Evolutionary conservation across 441 rosid species (phyloP).

Genomic region (Euphorbia celastroides): DNA sequence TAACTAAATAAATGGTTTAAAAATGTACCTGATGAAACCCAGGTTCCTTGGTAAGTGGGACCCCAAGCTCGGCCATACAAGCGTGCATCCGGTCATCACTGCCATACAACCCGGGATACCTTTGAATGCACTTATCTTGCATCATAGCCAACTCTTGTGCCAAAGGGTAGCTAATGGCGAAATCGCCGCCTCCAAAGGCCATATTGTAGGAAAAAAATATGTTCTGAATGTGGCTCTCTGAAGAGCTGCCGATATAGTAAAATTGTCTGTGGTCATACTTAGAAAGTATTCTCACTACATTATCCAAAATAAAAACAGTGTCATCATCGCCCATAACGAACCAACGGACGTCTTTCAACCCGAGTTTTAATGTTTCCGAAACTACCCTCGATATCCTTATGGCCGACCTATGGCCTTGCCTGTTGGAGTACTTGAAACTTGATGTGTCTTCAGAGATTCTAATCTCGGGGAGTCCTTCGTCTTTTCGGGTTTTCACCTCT

Average conservation of each 20-base stretch:
- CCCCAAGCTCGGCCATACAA: constrained; percentile 82
- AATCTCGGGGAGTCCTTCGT: constrained; percentile 56
- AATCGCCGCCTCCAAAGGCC: constrained; percentile 95
- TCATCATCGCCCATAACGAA: constrained; percentile 98
- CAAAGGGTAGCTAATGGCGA: constrained; percentile 76
- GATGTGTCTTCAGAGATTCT: constrained; percentile 58
- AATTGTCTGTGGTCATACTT: constrained; percentile 68
- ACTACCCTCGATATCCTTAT: constrained; percentile 69
- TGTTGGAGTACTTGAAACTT: constrained; percentile 57
- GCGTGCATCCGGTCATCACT: too few relatives aligned
- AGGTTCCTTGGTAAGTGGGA: constrained; percentile 72
- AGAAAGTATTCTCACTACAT: constrained; percentile 52
- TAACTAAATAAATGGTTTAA: background rate
- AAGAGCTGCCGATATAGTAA: constrained; percentile 77
- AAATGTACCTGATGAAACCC: constrained; percentile 82
- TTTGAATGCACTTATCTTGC: constrained; percentile 76
- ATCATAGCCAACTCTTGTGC: constrained; percentile 63
- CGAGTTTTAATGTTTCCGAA: constrained; percentile 64
- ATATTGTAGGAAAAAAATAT: constrained; percentile 71
- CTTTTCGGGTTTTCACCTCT: constrained; percentile 29
- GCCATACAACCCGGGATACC: constrained; percentile 75
- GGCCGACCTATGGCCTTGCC: constrained; percentile 65
- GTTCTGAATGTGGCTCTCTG: constrained; percentile 82
- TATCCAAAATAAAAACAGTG: constrained; percentile 69
- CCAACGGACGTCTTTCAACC: constrained; percentile 71